Conservation (phyloP, 441 rosid genomes). For the Capsella rubella region DNA sequence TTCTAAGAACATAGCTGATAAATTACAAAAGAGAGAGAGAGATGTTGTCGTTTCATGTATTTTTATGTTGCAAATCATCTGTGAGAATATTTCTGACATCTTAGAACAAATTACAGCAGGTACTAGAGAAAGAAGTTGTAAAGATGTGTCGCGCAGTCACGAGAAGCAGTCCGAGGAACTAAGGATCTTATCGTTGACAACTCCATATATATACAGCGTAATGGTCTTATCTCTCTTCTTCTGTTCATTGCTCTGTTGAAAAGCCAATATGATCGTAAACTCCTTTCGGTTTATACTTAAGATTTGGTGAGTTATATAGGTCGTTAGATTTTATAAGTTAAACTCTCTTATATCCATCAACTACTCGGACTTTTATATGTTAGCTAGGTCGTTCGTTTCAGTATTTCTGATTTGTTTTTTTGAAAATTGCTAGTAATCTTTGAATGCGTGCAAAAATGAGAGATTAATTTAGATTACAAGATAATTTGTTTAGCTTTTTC, state of each 20-base stretch:
- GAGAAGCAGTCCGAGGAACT: slow-evolving; percentile 5
- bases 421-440: no score
- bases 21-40: not conserved
- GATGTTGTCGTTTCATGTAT: not conserved
- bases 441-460: no score
- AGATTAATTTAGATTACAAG: no score
- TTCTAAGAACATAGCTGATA: no score
- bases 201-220: slow-evolving; percentile 55
- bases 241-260: not conserved
- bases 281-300: not conserved
- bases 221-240: slow-evolving; percentile 54
- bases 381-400: not conserved
- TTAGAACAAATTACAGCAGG: not conserved
- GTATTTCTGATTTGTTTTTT: not conserved
- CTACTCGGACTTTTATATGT: not conserved
- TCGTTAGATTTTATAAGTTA: not conserved
- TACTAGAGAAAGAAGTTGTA: not conserved
- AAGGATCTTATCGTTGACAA: no score
- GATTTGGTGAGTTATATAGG: not conserved
- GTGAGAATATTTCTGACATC: not conserved
- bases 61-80: not conserved
- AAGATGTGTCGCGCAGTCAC: not conserved
- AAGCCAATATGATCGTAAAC: not conserved
- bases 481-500: no score
- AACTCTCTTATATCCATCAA: no score